Evolutionary conservation across 2,329 filamentous ascomycete species (phyloP).

Genomic region (Hypomyces rosellus): DNA sequence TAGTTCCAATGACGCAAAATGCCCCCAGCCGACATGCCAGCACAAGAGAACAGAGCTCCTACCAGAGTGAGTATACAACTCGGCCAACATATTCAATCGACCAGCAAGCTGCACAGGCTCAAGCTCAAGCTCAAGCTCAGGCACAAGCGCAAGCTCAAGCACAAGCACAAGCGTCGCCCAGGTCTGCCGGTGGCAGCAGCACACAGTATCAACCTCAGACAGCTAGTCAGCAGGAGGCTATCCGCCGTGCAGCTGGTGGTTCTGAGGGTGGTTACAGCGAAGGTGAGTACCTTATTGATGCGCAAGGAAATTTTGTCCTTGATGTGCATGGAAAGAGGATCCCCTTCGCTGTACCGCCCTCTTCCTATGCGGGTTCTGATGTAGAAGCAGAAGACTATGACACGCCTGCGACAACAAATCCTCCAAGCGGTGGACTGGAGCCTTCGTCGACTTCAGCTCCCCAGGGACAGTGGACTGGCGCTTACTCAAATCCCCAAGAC

Average conservation of each 20-base stretch:
- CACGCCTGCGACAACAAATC: constrained; percentile 40
- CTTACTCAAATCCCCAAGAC: constrained; percentile 44
- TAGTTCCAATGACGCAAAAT: constrained; percentile 83
- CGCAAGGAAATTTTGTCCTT: constrained; percentile 52
- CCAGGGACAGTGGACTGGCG: constrained; percentile 34
- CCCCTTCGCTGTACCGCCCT: constrained; percentile 40
- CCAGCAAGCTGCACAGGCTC: constrained; percentile 28
- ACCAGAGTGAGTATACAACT: constrained; percentile 25
- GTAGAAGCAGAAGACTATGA: constrained; percentile 52
- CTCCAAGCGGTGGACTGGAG: constrained; percentile 28
- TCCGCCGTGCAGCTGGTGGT: constrained; percentile 19
- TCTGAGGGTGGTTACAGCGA: constrained; percentile 61
- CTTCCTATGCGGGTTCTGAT: constrained; percentile 44
- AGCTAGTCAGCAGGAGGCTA: constrained; percentile 14
- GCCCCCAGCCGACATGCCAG: constrained; percentile 50
- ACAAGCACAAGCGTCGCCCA: constrained; percentile 29
- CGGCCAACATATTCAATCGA: constrained; percentile 28
- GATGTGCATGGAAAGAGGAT: constrained; percentile 58
- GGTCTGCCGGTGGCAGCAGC: constrained; percentile 21
- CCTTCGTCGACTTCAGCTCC: constrained; percentile 24
- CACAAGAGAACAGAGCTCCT: constrained; percentile 30
- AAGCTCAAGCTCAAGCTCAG: constrained; percentile 34
- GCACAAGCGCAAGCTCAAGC: too few species aligned
- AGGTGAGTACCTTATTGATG: constrained; percentile 65
- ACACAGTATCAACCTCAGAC: constrained; percentile 21